Conservation (phyloP, 2,329 filamentous ascomycete species). For the Trichoderma atrobrunneum region DNA sequence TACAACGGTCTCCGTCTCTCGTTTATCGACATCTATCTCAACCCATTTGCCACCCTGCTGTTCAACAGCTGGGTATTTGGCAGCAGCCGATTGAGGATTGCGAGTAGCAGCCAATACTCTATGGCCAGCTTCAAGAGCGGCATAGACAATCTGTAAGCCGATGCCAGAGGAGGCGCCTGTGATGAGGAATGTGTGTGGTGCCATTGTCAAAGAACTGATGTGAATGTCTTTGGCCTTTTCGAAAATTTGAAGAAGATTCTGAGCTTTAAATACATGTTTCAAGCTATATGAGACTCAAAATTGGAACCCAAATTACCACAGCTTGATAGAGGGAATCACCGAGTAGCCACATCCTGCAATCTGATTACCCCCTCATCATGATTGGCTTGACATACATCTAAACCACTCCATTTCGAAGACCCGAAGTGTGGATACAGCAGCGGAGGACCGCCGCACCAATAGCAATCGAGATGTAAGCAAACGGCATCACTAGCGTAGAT, state of each 20-base stretch:
- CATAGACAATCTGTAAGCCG: neutral
- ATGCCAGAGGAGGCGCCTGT: conserved; percentile 6
- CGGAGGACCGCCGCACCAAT: neutral
- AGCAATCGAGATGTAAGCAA: neutral
- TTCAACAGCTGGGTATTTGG: too few relatives aligned
- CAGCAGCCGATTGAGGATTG: too few relatives aligned
- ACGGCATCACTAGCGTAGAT: neutral
- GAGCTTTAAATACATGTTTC: neutral
- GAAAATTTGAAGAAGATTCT: neutral
- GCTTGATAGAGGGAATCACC: too few relatives aligned
- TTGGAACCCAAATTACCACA: neutral
- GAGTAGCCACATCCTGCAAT: too few relatives aligned
- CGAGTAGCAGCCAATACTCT: neutral
- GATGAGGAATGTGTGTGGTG: neutral
- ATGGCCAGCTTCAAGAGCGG: neutral
- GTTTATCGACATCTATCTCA: too few relatives aligned
- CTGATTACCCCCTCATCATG: too few relatives aligned
- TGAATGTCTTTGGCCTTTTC: neutral
- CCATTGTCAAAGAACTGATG: too few relatives aligned
- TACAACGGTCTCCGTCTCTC: too few relatives aligned
- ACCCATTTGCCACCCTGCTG: too few relatives aligned
- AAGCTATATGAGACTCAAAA: neutral
- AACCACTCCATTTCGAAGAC: neutral
- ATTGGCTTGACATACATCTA: neutral
- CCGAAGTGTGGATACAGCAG: neutral